Evolutionary conservation across 345 rosid species (phyloP).

Genomic region (Ceriops decandra): DNA sequence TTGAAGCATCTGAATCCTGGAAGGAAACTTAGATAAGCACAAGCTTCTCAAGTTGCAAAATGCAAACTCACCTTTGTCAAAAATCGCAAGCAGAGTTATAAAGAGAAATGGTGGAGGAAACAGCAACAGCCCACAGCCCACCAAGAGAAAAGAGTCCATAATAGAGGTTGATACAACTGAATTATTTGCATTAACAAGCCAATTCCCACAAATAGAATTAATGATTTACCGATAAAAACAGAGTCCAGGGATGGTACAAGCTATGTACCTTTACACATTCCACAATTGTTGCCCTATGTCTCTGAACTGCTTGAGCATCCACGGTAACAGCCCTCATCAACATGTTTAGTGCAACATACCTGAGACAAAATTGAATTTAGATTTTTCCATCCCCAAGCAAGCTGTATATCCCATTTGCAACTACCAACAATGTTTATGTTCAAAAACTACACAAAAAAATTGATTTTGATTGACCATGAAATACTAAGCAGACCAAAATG

Average conservation of each 20-base stretch:
- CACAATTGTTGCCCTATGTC: constrained; percentile 91
- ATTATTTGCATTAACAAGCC: too few relatives aligned
- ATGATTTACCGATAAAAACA: not conserved
- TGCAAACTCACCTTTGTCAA: not conserved
- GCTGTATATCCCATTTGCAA: too few relatives aligned
- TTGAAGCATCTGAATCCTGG: constrained; percentile 98
- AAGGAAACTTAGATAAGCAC: constrained; percentile 32
- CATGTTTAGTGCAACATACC: constrained; percentile 97
- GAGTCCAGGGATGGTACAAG: not conserved
- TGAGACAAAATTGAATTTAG: constrained; percentile 26
- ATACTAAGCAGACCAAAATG: not conserved
- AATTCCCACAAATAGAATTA: not conserved
- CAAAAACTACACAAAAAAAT: too few relatives aligned
- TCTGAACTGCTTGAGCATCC: constrained; percentile 95
- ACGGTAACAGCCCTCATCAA: constrained; percentile 88
- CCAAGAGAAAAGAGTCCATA: too few relatives aligned
- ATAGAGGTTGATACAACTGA: too few relatives aligned
- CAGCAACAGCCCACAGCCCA: too few relatives aligned
- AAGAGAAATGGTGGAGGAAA: not conserved
- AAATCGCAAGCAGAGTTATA: constrained; percentile 3
- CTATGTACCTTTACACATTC: constrained; percentile 92
- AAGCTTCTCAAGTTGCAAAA: constrained; percentile 10
- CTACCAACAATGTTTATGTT: too few relatives aligned
- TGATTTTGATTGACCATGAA: not conserved
- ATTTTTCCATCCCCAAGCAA: not conserved